Base-by-base conservation (phyloP, 768 basidiomycete species). In the Chalciporus piperatus region DNA sequence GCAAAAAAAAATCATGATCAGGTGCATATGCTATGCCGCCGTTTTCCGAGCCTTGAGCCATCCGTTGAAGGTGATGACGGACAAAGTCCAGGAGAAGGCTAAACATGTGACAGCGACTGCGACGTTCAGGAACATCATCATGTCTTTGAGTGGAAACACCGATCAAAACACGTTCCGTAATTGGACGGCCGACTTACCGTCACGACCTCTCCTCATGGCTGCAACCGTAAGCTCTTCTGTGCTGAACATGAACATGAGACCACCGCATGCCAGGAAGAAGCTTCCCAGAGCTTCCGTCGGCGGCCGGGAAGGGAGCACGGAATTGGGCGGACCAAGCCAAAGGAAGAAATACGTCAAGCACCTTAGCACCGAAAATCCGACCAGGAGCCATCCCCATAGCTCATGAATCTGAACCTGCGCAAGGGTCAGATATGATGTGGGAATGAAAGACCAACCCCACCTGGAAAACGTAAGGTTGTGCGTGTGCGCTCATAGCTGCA, bases 331-430 rank as follows among this genome's bases (percentile, higher is more conserved):
- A 25, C 78, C 76, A 41, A 95, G 76, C 89, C 89, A 98, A 37
- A 96, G 76, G 81, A 98, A 93, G 73, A 94, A 91, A 67, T 98
- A 98, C 2, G 95, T 98, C 35, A 94, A 60, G 64, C 87, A 90
- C 46, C 96, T 81, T 53, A 95, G 72, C 8, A 89, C 74, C 6
- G 89, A 80, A 65, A 88, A 93, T 4, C 74, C 87, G 48, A 86
- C 76, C 13, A 98, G 82, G 20, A 95, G 75, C 70, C 83, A 84
- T 42, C 96, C 96, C 96, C 96, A 98, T 4, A 98, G 76, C 28
- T 78, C 68, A 68, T 98, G 96, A 46, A 98, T 88, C 65, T 93
- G 84, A 37, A 97, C 92, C 80, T 89, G 55, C 33, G 25, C 23
- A 13, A 47, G 35, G 8, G 14, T 59, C 13, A 67, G 49, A 55